A percentile compares a stretch with the other conserved stretches of the same genome.
These are phyloP conservation scores for Leavenworthia alabamica DNA, from an alignment of 345 rosid species.

Conservation along the genomic window DNA sequence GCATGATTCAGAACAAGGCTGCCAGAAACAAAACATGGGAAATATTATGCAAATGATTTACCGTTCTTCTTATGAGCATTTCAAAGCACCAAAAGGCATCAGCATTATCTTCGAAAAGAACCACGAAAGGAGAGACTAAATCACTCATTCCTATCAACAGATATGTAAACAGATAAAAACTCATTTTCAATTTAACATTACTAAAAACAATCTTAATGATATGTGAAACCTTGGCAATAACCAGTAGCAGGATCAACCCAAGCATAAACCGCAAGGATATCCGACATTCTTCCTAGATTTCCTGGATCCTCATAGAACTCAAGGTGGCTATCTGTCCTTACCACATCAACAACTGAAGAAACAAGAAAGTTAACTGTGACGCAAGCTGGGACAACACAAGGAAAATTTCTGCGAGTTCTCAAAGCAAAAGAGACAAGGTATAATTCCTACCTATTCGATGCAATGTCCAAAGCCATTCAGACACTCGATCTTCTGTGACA, in stretches of 20 bases:
- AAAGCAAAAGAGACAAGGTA: background rate
- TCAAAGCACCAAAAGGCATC: constrained; percentile 99
- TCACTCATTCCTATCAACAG: constrained; percentile 83
- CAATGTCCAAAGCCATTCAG: constrained; percentile 97
- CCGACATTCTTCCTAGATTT: constrained; percentile 89
- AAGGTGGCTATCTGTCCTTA: constrained; percentile 88
- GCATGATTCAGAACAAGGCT: background rate
- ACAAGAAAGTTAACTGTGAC: constrained; percentile 12
- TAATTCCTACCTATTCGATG: constrained; percentile 65
- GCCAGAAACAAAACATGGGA: background rate
- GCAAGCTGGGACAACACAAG: background rate
- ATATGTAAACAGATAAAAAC: constrained; percentile 15
- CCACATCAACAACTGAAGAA: constrained; percentile 83
- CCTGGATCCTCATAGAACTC: constrained; percentile 78
- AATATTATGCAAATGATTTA: constrained; percentile 24
- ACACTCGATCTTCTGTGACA: constrained; percentile 48
- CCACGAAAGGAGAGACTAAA: constrained; percentile 84
- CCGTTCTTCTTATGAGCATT: constrained; percentile 95
- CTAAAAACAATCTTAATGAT: background rate
- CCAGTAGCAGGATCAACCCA: constrained; percentile 97
- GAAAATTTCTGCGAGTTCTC: background rate
- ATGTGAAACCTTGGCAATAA: constrained; percentile 79
- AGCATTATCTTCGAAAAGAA: constrained; percentile 83
- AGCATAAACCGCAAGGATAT: constrained; percentile 92
- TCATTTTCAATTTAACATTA: background rate